phyloP scores from a whole-genome alignment of 1,284 basidiomycete species.

The Dichomitus squalens region DNA sequence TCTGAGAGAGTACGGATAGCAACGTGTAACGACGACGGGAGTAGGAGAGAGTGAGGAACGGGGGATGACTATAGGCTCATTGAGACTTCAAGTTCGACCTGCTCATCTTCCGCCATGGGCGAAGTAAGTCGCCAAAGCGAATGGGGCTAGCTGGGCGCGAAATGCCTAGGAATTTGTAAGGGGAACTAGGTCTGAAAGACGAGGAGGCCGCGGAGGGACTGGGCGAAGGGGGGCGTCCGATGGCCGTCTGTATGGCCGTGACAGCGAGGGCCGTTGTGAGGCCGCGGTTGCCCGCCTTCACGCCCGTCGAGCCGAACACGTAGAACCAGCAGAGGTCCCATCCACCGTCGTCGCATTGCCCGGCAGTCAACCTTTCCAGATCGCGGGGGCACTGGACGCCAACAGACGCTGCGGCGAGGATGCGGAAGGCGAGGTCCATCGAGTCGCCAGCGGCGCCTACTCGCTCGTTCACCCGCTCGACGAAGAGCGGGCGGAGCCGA shows the following conservation, averaged over 20 bases:
- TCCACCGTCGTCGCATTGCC: constrained; percentile 52
- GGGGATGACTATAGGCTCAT: too few species aligned
- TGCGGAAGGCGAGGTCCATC: constrained; percentile 48
- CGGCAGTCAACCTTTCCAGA: constrained; percentile 40
- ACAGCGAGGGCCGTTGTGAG: constrained; percentile 42
- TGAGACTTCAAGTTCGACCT: not conserved
- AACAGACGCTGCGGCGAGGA: constrained; percentile 43
- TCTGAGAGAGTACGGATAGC: too few species aligned
- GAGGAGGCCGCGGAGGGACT: constrained; percentile 14
- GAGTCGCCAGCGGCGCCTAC: constrained; percentile 52
- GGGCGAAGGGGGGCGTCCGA: constrained; percentile 17
- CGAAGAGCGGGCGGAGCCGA: constrained; percentile 41
- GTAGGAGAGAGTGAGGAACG: too few species aligned
- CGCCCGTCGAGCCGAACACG: constrained; percentile 47
- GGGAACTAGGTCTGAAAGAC: constrained; percentile 1
- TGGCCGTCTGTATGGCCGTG: constrained; percentile 29
- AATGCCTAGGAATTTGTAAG: constrained; percentile 1
- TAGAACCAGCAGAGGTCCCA: constrained; percentile 54
- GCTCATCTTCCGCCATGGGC: constrained; percentile 13
- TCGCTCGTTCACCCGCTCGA: constrained; percentile 50
- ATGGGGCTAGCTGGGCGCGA: constrained; percentile 11
- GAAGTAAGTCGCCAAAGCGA: constrained; percentile 14
- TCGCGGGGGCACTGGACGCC: constrained; percentile 47
- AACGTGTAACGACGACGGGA: too few species aligned
- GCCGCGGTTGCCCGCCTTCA: constrained; percentile 44